Evolutionary conservation across 2,329 filamentous ascomycete species (phyloP).

Genomic region (Nemania sp.): DNA sequence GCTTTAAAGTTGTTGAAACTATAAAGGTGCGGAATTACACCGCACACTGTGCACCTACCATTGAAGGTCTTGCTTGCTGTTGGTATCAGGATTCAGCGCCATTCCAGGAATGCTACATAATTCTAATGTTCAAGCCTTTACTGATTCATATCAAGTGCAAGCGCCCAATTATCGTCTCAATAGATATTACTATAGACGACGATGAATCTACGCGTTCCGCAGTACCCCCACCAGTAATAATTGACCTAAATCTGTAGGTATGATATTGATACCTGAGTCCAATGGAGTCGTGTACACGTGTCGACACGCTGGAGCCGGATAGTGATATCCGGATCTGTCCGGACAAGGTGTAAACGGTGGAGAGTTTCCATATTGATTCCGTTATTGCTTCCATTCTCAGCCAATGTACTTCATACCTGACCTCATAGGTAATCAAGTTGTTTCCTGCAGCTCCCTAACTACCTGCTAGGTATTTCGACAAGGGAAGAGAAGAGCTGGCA

Average conservation of each 20-base stretch:
- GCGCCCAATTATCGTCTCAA: no score
- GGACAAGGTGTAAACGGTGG: constrained; percentile 4
- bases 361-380: background rate
- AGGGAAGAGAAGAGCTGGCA: background rate
- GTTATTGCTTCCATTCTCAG: constrained; percentile 1
- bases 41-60: no score
- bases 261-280: no score
- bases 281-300: constrained; percentile 16
- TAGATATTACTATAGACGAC: background rate
- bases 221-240: constrained; percentile 11
- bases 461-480: background rate
- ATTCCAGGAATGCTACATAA: no score
- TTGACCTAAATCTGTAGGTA: constrained; percentile 1
- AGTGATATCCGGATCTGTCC: constrained; percentile 2
- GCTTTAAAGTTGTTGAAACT: no score
- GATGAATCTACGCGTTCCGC: background rate
- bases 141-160: no score
- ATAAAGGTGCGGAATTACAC: no score
- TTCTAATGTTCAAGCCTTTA: no score
- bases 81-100: no score
- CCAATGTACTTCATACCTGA: background rate
- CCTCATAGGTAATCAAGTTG: background rate
- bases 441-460: background rate
- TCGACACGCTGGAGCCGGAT: constrained; percentile 13
- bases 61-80: no score